Conservation (phyloP, 2,329 filamentous ascomycete genomes). For the Stenocarpella maydis region DNA sequence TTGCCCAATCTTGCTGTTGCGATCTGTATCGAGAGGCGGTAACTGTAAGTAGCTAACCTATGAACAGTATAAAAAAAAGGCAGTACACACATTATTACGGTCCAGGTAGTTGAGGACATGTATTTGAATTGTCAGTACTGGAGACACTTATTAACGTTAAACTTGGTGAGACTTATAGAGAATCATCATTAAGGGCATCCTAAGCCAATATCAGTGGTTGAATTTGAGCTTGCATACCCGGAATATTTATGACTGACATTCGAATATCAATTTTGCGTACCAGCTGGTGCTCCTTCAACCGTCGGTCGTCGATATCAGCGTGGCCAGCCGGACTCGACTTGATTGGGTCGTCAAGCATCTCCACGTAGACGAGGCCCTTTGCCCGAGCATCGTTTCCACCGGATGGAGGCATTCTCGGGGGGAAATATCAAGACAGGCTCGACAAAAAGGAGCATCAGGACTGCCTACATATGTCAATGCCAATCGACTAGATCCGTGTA, state of each 20-base stretch:
- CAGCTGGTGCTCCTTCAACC: background rate
- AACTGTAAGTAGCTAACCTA: background rate
- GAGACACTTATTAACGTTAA: background rate
- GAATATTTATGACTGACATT: background rate
- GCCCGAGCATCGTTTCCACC: background rate
- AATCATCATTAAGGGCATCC: constrained; percentile 13
- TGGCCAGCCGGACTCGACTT: background rate
- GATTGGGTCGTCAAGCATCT: constrained; percentile 6
- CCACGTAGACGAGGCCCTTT: background rate
- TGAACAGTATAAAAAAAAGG: background rate
- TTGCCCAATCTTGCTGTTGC: constrained; percentile 52
- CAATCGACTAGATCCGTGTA: background rate
- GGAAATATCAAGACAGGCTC: background rate
- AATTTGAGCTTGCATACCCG: background rate
- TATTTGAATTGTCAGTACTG: constrained; percentile 21
- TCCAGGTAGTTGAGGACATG: constrained; percentile 68
- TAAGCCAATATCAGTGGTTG: background rate
- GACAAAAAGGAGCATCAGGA: background rate
- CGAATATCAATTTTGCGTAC: background rate
- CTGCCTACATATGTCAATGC: no score
- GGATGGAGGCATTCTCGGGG: background rate
- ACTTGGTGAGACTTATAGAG: constrained; percentile 14
- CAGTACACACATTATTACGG: constrained; percentile 39
- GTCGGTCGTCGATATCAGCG: background rate
- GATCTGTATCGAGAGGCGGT: constrained; percentile 16